These are phyloP conservation scores for Podospora bellae-mahoneyi DNA, from an alignment of 495 filamentous ascomycete species.

Conservation along the genomic window DNA sequence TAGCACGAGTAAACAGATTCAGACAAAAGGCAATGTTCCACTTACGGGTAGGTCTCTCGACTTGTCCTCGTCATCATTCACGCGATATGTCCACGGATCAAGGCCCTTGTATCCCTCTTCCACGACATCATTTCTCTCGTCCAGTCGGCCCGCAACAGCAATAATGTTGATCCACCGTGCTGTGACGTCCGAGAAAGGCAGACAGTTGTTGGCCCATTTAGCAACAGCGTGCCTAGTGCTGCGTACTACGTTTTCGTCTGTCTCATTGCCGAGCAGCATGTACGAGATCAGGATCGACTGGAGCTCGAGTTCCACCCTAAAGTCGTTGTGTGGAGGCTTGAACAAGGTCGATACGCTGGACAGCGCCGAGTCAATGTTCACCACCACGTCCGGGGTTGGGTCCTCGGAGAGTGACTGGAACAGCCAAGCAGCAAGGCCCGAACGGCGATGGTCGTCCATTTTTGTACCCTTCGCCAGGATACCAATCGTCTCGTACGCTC, in stretches of 20 bases:
- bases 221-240: conserved; percentile 78
- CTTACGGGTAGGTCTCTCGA: conserved; percentile 33
- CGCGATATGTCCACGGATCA: conserved; percentile 52
- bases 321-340: conserved; percentile 45
- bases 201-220: conserved; percentile 85
- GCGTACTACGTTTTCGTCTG: conserved; percentile 53
- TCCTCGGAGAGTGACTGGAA: conserved; percentile 81
- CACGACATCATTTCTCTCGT: conserved; percentile 71
- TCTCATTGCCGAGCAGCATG: conserved; percentile 58
- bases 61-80: conserved; percentile 33
- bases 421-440: conserved; percentile 67
- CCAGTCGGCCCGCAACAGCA: conserved; percentile 60
- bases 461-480: conserved; percentile 61
- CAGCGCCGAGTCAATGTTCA: conserved; percentile 86
- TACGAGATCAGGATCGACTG: conserved; percentile 60
- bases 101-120: conserved; percentile 91
- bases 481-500: conserved; percentile 83
- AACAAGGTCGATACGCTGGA: conserved; percentile 60
- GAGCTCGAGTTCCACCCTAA: conserved; percentile 28
- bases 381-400: conserved; percentile 66
- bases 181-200: conserved; percentile 71
- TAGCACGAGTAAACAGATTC: too few relatives aligned
- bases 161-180: conserved; percentile 87
- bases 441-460: conserved; percentile 49
- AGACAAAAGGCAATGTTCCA: too few relatives aligned